Evolutionary conservation across 148 eudicot species (phyloP).

Genomic region (Cornus kousa): DNA sequence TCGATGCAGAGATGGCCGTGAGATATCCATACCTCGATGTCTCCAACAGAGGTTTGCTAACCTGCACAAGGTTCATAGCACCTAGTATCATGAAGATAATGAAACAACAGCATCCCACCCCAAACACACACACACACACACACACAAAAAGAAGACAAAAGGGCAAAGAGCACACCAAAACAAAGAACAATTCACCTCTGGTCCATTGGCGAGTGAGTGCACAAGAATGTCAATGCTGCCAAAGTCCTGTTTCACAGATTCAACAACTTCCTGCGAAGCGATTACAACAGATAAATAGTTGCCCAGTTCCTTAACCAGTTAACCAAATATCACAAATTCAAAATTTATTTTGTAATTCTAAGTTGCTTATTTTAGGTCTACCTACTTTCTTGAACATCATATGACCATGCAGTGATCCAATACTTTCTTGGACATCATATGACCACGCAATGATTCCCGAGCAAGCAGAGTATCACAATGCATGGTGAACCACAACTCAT

Average conservation of each 20-base stretch:
- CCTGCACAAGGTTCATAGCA: constrained; percentile 41
- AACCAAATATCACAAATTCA: not conserved
- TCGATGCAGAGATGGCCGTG: constrained; percentile 95
- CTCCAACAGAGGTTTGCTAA: constrained; percentile 82
- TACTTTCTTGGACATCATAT: not conserved
- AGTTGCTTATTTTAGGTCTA: not conserved
- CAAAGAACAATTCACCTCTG: constrained; percentile 58
- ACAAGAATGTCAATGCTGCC: constrained; percentile 96
- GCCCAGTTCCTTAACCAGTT: not conserved
- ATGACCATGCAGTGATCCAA: not conserved
- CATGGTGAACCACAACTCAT: not conserved
- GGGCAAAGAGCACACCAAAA: not conserved
- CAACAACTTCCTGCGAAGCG: constrained; percentile 76
- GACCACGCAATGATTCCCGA: not conserved
- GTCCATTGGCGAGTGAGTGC: constrained; percentile 98
- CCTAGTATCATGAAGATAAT: not conserved
- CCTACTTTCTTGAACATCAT: not conserved
- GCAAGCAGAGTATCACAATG: not conserved
- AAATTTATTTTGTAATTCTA: not conserved
- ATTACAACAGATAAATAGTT: constrained; percentile 1
- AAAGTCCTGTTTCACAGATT: constrained; percentile 83
- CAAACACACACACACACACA: not conserved
- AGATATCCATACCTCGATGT: constrained; percentile 93
- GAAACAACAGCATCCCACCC: not conserved
- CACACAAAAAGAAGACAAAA: not conserved